Base-by-base conservation (phyloP, 2,329 filamentous ascomycete species). In the Verticillium tricorpus region DNA sequence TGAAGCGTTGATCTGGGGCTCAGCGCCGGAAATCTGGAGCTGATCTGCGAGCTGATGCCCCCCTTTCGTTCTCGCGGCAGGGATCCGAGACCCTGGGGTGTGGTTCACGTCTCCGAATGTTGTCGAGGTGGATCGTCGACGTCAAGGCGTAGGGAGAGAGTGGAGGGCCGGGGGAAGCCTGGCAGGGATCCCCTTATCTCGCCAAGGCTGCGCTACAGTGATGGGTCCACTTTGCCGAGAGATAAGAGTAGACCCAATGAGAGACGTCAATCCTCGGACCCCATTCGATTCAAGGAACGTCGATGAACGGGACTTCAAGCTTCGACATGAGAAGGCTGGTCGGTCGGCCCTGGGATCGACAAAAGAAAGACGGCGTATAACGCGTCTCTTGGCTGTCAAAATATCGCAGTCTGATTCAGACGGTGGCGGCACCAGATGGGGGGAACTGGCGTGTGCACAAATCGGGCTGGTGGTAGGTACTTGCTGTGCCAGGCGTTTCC, bases 161-260 rank as follows among this genome's bases (percentile, higher is more conserved):
- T 56, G 58, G 19, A 56, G 40, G 54, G 50, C 28, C 28, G 35
- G 57, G 62, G 57, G 57, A 6, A 57, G 35, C 57, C 62, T 55
- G 58, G 58, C 52, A 55, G 35, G 45, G 39, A 40, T 50, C 19
- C 61, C 63, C 62, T 63, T 65, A 62, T 65, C 63, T 63, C 59
- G 60, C 63, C 63, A 65, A 65, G 63, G 31, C 15, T n/a, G 6
- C 45, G 59, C 62, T 60, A 62, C 1, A 15, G 17, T 4, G 5
- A 22, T 1, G 5, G 32, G 6, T 39, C 62, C 62, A 45, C 45
- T n/a, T 11, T 61, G 31, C 62, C 62, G 60, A 65, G 56, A 65
- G 63, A 65, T 65, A 65, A 65, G 63, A 57, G 39, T 45, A 15
- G n/a, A 11, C 12, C 63, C 62, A 62, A 65, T 65, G 6, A 50